Percentiles rank a stretch among this genome's conserved stretches.
Conservation (phyloP, 78 protist genomes). For the Creolimax fragrantissima region DNA sequence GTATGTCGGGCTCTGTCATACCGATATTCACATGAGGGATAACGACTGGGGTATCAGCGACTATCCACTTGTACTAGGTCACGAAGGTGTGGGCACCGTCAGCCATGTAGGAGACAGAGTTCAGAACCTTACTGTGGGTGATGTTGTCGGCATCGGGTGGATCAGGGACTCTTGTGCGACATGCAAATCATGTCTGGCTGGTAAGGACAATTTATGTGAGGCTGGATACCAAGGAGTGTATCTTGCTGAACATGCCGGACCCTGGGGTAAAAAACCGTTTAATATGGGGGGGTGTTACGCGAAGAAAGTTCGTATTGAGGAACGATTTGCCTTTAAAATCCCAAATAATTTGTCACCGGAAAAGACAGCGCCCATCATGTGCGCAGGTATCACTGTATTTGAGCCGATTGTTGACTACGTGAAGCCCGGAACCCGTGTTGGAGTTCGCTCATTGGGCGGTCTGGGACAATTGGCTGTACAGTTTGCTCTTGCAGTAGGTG, state of each 20-base stretch:
- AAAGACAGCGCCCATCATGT: neutral
- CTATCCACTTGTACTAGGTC: constrained; percentile 18
- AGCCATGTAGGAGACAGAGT: constrained; percentile 11
- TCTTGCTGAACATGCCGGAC: neutral
- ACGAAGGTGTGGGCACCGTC: constrained; percentile 9
- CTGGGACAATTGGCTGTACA: constrained; percentile 39
- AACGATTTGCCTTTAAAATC: neutral
- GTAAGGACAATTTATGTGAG: constrained; percentile 10
- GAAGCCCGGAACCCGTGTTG: neutral
- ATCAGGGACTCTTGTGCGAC: neutral
- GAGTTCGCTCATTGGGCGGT: neutral
- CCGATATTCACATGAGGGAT: neutral
- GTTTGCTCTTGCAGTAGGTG: constrained; percentile 42
- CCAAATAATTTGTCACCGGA: neutral
- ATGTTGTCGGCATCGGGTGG: constrained; percentile 11
- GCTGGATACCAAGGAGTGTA: neutral
- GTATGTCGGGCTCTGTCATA: constrained; percentile 13
- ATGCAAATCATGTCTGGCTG: neutral
- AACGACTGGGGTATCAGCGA: neutral
- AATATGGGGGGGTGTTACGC: neutral
- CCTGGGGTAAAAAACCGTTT: neutral
- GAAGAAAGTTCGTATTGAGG: neutral
- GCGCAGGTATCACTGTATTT: constrained; percentile 8
- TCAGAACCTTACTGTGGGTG: neutral
- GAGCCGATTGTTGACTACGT: neutral